Evolutionary conservation across 768 basidiomycete genomes (phyloP).

Genomic region (Pholiota molesta): DNA sequence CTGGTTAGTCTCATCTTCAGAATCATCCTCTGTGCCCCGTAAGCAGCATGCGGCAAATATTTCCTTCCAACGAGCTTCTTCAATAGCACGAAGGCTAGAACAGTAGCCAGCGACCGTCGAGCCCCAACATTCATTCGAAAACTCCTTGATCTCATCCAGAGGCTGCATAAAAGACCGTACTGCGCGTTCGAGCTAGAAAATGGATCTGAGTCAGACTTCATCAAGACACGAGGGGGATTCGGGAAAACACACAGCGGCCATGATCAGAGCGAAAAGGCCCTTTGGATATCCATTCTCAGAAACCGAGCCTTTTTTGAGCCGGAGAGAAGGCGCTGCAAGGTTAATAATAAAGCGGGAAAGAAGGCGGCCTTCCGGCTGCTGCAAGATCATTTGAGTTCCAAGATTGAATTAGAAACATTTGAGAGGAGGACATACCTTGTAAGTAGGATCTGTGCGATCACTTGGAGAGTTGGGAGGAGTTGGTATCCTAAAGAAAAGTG

Average conservation of each 20-base stretch:
- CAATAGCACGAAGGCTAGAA: too few relatives aligned
- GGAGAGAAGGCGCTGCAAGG: slow-evolving; percentile 10
- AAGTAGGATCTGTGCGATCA: too few relatives aligned
- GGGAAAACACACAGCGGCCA: slow-evolving; percentile 20
- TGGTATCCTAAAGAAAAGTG: too few relatives aligned
- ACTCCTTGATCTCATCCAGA: slow-evolving; percentile 7
- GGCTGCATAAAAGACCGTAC: slow-evolving; percentile 10
- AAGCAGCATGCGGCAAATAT: too few relatives aligned
- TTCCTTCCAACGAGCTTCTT: too few relatives aligned
- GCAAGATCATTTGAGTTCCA: too few relatives aligned
- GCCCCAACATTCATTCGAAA: slow-evolving; percentile 15
- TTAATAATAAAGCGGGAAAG: slow-evolving; percentile 18
- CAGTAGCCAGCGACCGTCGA: too few relatives aligned
- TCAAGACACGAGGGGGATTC: neutral
- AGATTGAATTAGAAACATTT: too few relatives aligned
- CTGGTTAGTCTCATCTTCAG: too few relatives aligned
- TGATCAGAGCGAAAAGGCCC: slow-evolving; percentile 19
- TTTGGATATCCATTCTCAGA: slow-evolving; percentile 14
- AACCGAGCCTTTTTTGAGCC: slow-evolving; percentile 13
- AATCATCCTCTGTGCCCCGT: too few relatives aligned
- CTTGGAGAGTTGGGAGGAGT: too few relatives aligned
- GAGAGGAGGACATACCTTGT: too few relatives aligned
- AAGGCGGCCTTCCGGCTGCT: slow-evolving; percentile 16
- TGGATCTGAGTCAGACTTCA: neutral
- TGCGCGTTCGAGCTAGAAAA: slow-evolving; percentile 22